Evolutionary conservation across 768 basidiomycete genomes (phyloP).

Genomic region (Terana coerulea): DNA sequence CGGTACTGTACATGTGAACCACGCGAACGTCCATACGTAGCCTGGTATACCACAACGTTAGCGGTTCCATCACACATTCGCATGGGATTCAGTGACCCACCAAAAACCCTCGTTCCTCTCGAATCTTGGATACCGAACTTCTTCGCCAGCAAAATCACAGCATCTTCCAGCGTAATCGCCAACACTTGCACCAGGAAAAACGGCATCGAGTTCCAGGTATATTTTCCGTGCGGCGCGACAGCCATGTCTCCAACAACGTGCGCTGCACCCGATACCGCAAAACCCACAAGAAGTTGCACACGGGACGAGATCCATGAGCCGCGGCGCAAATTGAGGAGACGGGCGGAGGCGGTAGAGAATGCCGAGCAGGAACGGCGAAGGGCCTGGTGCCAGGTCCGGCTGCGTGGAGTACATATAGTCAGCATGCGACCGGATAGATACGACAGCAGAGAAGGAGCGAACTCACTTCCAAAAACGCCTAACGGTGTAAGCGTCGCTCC

Average conservation of each 20-base stretch:
- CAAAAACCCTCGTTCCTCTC: not conserved
- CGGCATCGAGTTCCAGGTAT: constrained; percentile 11
- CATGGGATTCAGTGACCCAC: too few relatives aligned
- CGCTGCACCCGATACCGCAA: constrained; percentile 15
- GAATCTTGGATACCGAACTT: not conserved
- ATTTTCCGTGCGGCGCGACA: constrained; percentile 5
- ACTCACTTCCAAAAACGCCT: constrained; percentile 20
- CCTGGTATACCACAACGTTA: too few relatives aligned
- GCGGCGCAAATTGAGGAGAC: constrained; percentile 6
- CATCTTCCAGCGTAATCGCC: constrained; percentile 17
- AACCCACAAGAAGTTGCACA: constrained; percentile 17
- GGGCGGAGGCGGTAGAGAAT: too few relatives aligned
- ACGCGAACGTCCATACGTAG: constrained; percentile 16
- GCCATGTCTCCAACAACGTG: constrained; percentile 16
- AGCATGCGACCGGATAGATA: too few relatives aligned
- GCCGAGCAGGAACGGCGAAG: too few relatives aligned
- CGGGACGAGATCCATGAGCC: constrained; percentile 18
- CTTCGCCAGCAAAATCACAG: constrained; percentile 5
- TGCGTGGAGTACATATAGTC: too few relatives aligned
- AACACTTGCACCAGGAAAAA: constrained; percentile 16
- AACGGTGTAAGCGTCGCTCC: constrained; percentile 17
- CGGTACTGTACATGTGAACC: constrained; percentile 7
- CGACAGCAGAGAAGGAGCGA: too few relatives aligned
- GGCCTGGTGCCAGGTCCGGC: constrained; percentile 18
- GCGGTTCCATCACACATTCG: too few relatives aligned